Percentiles rank a stretch among this genome's conserved stretches.
These are phyloP conservation scores for Fusarium sp. DNA, from an alignment of 2,329 filamentous ascomycete genomes.

Conservation along the genomic window DNA sequence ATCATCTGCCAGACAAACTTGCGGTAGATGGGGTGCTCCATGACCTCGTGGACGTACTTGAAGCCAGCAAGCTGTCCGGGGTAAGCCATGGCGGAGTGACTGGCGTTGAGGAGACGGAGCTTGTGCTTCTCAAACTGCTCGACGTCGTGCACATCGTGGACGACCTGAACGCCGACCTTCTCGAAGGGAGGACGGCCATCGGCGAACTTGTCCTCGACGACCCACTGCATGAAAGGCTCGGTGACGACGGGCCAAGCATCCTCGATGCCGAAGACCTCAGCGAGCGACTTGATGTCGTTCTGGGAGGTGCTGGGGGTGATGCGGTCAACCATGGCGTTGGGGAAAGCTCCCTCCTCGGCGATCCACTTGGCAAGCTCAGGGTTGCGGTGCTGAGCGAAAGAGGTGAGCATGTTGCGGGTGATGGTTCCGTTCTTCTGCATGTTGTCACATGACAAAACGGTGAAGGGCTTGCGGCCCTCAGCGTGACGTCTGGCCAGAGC, in stretches of 20 bases:
- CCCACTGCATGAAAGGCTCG: conserved; percentile 68
- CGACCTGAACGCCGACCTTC: conserved; percentile 64
- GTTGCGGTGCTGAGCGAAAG: conserved; percentile 60
- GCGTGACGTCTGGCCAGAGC: conserved; percentile 59
- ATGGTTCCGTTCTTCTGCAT: conserved; percentile 68
- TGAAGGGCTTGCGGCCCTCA: conserved; percentile 62
- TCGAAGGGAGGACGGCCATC: conserved; percentile 64
- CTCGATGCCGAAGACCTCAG: conserved; percentile 58
- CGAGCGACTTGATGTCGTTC: conserved; percentile 57
- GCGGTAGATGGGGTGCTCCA: conserved; percentile 59
- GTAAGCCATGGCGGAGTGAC: conserved; percentile 64
- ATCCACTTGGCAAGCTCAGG: conserved; percentile 63
- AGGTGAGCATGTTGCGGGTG: conserved; percentile 62
- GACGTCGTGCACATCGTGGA: conserved; percentile 61
- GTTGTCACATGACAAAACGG: conserved; percentile 66
- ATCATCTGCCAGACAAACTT: conserved; percentile 65
- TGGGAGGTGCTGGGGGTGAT: conserved; percentile 63
- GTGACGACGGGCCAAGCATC: conserved; percentile 66
- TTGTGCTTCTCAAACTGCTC: conserved; percentile 68
- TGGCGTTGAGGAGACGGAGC: conserved; percentile 64
- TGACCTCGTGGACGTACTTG: conserved; percentile 65
- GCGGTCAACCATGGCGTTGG: conserved; percentile 67
- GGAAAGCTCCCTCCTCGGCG: conserved; percentile 59
- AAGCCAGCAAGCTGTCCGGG: conserved; percentile 63
- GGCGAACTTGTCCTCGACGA: conserved; percentile 63